phyloP scores from a whole-genome alignment of 768 basidiomycete genomes.

The Termitomyces sp. region DNA sequence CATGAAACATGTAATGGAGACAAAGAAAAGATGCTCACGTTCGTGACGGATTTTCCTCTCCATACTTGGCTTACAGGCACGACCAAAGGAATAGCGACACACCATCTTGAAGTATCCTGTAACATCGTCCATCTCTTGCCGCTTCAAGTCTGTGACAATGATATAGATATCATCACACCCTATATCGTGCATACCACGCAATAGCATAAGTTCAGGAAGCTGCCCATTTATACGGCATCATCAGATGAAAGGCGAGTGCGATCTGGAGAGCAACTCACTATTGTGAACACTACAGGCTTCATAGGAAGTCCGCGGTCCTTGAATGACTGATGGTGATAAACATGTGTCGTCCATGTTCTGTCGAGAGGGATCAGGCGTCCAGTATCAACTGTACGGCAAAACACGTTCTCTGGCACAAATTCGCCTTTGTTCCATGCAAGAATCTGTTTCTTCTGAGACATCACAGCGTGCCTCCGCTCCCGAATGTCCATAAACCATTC shows the following conservation, averaged over 20 bases:
- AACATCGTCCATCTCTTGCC: conserved; percentile 76
- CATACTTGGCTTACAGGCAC: conserved; percentile 58
- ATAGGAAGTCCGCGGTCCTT: conserved; percentile 65
- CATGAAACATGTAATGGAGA: neutral
- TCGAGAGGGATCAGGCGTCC: conserved; percentile 74
- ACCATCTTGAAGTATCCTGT: conserved; percentile 77
- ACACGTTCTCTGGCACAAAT: conserved; percentile 75
- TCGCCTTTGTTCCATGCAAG: conserved; percentile 66
- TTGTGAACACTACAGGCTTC: conserved; percentile 78
- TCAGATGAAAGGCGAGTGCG: conserved; percentile 4
- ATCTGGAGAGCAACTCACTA: conserved; percentile 39
- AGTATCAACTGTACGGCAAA: conserved; percentile 74
- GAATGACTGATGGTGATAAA: conserved; percentile 74
- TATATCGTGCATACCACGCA: conserved; percentile 75
- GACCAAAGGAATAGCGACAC: conserved; percentile 58
- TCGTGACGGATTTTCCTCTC: conserved; percentile 64
- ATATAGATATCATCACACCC: conserved; percentile 76
- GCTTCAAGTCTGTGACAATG: conserved; percentile 73
- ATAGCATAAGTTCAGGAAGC: conserved; percentile 75
- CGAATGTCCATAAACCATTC: conserved; percentile 72
- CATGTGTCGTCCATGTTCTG: conserved; percentile 77
- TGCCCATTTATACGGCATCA: conserved; percentile 20
- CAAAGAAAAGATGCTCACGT: conserved; percentile 38
- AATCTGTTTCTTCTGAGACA: conserved; percentile 41
- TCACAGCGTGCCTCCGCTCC: conserved; percentile 52